Conservation (phyloP, 768 basidiomycete species). For the Podaxis sp. region DNA sequence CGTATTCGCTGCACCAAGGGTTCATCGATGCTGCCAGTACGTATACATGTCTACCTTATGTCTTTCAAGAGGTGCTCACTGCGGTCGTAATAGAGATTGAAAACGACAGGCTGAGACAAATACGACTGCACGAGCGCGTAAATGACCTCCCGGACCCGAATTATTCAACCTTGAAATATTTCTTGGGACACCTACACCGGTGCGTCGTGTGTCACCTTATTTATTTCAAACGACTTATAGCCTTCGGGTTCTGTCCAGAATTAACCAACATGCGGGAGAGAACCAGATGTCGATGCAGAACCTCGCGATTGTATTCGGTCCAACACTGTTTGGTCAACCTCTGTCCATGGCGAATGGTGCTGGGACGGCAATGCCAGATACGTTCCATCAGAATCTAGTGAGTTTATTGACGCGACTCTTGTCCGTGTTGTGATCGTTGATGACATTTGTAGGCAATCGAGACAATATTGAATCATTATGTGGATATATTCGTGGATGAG, state of each 20-base stretch:
- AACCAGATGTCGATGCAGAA: slow-evolving; percentile 96
- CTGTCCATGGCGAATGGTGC: slow-evolving; percentile 49
- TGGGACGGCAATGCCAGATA: slow-evolving; percentile 60
- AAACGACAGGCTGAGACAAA: slow-evolving; percentile 92
- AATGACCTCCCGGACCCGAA: slow-evolving; percentile 99
- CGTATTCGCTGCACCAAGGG: slow-evolving; percentile 78
- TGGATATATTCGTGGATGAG: slow-evolving; percentile 96
- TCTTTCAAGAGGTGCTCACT: slow-evolving; percentile 7
- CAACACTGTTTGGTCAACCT: slow-evolving; percentile 88
- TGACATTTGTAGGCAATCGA: slow-evolving; percentile 74
- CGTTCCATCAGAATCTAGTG: slow-evolving; percentile 73
- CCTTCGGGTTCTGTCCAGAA: slow-evolving; percentile 42
- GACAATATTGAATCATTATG: slow-evolving; percentile 91
- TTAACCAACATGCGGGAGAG: slow-evolving; percentile 68
- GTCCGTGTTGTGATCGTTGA: slow-evolving; percentile 4
- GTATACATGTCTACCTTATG: slow-evolving; percentile 28
- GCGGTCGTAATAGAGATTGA: slow-evolving; percentile 64
- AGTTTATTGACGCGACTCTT: slow-evolving; percentile 17
- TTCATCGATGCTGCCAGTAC: slow-evolving; percentile 95
- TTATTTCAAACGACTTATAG: background rate
- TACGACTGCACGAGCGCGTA: slow-evolving; percentile 93
- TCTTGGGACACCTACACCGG: slow-evolving; percentile 93
- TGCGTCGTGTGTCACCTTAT: slow-evolving; percentile 33
- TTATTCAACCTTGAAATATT: slow-evolving; percentile 94
- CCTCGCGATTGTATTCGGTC: slow-evolving; percentile 95